Evolutionary conservation across 2,329 filamentous ascomycete species (phyloP).

Genomic region (Chaetomiaceae sp.): DNA sequence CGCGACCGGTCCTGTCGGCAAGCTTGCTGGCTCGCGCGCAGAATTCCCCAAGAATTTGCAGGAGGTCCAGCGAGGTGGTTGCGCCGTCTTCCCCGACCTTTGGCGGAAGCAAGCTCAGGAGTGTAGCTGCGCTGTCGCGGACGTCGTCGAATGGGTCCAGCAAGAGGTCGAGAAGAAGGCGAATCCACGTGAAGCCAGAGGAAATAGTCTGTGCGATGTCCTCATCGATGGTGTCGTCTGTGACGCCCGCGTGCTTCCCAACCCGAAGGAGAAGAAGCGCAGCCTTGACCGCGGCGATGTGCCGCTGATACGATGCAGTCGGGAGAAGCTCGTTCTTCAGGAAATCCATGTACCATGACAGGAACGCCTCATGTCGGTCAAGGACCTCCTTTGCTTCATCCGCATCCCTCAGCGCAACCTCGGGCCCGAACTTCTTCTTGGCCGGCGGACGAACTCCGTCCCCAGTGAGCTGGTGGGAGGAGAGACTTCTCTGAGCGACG

Average conservation of each 20-base stretch:
- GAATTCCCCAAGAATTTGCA: slow-evolving; percentile 42
- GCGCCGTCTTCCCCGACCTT: slow-evolving; percentile 26
- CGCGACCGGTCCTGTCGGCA: slow-evolving; percentile 70
- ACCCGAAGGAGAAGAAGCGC: slow-evolving; percentile 63
- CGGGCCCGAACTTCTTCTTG: slow-evolving; percentile 25
- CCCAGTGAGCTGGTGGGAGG: slow-evolving; percentile 24
- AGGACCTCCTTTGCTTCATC: slow-evolving; percentile 34
- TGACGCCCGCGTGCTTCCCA: slow-evolving; percentile 48
- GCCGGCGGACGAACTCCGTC: slow-evolving; percentile 26
- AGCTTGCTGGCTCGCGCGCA: slow-evolving; percentile 50
- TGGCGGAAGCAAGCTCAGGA: slow-evolving; percentile 48
- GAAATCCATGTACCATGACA: slow-evolving; percentile 72
- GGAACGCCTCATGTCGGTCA: slow-evolving; percentile 56
- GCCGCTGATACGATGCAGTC: slow-evolving; percentile 83
- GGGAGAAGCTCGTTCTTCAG: slow-evolving; percentile 69
- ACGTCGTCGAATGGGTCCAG: slow-evolving; percentile 94
- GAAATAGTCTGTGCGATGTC: slow-evolving; percentile 29
- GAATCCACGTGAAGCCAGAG: slow-evolving; percentile 47
- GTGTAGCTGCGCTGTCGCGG: slow-evolving; percentile 51
- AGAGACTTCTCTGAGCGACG: slow-evolving; percentile 46
- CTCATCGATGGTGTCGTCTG: slow-evolving; percentile 27
- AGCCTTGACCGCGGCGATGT: slow-evolving; percentile 74
- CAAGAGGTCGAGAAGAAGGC: slow-evolving; percentile 70
- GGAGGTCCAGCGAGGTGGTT: slow-evolving; percentile 18
- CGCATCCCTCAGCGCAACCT: slow-evolving; percentile 18